Conservation (phyloP, 768 basidiomycete genomes). For the Clavulina sp. region DNA sequence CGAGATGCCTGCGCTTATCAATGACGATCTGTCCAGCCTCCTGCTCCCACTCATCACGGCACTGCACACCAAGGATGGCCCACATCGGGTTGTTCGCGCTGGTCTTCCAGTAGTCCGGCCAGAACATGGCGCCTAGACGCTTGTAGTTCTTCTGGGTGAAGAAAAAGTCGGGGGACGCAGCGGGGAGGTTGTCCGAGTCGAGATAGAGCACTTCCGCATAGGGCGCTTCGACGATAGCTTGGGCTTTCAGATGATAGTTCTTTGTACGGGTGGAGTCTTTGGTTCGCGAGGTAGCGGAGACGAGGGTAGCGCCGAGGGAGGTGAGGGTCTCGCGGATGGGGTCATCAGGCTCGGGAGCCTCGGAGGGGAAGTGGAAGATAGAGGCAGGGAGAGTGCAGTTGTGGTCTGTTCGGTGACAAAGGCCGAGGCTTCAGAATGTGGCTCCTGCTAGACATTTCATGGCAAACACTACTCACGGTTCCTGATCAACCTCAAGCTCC, state of each 20-base stretch:
- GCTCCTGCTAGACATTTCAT: not conserved
- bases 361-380: constrained; percentile 24
- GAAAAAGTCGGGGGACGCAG: constrained; percentile 20
- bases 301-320: constrained; percentile 13
- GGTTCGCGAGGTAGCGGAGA: constrained; percentile 17
- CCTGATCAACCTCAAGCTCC: constrained; percentile 15
- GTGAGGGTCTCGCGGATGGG: constrained; percentile 13
- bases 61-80: constrained; percentile 24
- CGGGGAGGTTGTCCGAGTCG: constrained; percentile 20
- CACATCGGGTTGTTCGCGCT: constrained; percentile 18
- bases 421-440: not conserved
- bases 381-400: constrained; percentile 17
- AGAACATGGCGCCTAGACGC: constrained; percentile 20
- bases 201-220: constrained; percentile 25
- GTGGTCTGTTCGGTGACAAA: constrained; percentile 8
- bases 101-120: constrained; percentile 27
- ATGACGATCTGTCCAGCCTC: constrained; percentile 29
- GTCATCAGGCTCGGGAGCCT: constrained; percentile 18
- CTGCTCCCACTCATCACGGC: constrained; percentile 27
- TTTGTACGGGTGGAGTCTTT: constrained; percentile 17
- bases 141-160: constrained; percentile 23
- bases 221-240: constrained; percentile 16
- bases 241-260: constrained; percentile 21
- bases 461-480: constrained; percentile 2
- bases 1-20: constrained; percentile 24